Evolutionary conservation across 2,329 filamentous ascomycete species (phyloP).

Genomic region (Coniochaeta sp.): DNA sequence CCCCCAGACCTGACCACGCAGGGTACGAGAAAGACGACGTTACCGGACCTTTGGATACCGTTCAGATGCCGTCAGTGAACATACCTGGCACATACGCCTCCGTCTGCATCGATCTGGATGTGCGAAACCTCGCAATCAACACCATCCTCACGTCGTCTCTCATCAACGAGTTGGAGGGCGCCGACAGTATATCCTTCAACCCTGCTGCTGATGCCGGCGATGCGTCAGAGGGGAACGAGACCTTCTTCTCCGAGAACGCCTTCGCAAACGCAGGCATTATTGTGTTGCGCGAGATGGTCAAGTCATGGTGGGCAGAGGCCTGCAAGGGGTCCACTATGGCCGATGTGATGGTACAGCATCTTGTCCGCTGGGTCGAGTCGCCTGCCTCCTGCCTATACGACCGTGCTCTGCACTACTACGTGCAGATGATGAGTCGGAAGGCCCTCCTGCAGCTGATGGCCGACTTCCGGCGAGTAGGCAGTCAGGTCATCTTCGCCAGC

Average conservation of each 20-base stretch:
- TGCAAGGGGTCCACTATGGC: constrained; percentile 89
- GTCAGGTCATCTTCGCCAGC: constrained; percentile 91
- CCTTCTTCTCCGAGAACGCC: constrained; percentile 77
- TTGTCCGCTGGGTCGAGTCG: constrained; percentile 95
- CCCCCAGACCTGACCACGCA: constrained; percentile 84
- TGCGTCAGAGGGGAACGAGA: constrained; percentile 53
- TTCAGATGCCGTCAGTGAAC: constrained; percentile 90
- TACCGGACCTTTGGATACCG: constrained; percentile 70
- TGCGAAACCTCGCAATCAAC: constrained; percentile 94
- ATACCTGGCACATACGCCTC: constrained; percentile 90
- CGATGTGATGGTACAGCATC: constrained; percentile 92
- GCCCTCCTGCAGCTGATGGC: constrained; percentile 95
- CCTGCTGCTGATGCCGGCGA: constrained; percentile 57
- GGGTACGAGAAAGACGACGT: constrained; percentile 94
- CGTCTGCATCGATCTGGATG: constrained; percentile 90
- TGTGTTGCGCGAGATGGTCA: constrained; percentile 96
- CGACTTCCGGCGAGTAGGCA: constrained; percentile 91
- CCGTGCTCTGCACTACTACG: constrained; percentile 87
- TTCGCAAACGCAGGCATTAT: constrained; percentile 89
- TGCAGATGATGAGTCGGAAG: constrained; percentile 97
- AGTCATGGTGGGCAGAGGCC: constrained; percentile 95
- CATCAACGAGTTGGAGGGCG: constrained; percentile 91
- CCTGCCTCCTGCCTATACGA: constrained; percentile 94
- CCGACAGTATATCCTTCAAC: constrained; percentile 81
- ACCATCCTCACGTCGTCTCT: constrained; percentile 94